Evolutionary conservation across 495 filamentous ascomycete genomes (phyloP), one percentile per base, ranked within the genome.

Genomic region (Podospora fimiseda): DNA sequence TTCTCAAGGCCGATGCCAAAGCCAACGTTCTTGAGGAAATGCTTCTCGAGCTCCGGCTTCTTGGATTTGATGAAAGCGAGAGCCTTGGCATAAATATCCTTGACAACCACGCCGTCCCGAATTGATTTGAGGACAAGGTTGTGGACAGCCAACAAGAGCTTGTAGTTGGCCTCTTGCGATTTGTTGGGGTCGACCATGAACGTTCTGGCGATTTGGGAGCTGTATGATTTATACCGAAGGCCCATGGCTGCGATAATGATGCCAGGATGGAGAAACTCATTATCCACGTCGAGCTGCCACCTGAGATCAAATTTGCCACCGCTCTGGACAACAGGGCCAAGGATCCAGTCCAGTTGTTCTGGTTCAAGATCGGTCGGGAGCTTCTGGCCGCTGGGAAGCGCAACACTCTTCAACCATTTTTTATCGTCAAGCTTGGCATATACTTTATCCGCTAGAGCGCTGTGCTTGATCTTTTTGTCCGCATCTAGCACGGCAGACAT

Each of bases 171-270:
- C 70, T 96, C 94, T 63, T 96, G 92, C 1, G 85, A 80, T 64
- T 95, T 95, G 70, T 89, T 97, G 27, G 93, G 93, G 65, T 96
- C 93, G 24, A 99, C 94, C 57, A 99, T 74, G 67, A 93, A 99
- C 37, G 93, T 97, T 57, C 93, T 83, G 19, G 83, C 90, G 53
- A 99, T 86, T 51, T 89, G 78, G 14, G 89, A 93, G 65, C 85
- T 87, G 67, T 99, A 99, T 8, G 89, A 90, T 66, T 91, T 92
- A 70, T 99, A 97, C 53, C 93, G 80, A 19, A 97, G 77, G 44
- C 93, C 93, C 68, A 97, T 87, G 14, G 86, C 86, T 22, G 89
- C 86, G 55, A 97, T 77, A 60, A 99, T 99, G 55, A 95, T 86
- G 18, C 93, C 93, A 1, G 90, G 80, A 61, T 95, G 89, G n/a